Percentiles rank a stretch among this genome's conserved stretches.
phyloP scores from a whole-genome alignment of 1,139 yeast genomes.

The Williopsis jadinii region DNA sequence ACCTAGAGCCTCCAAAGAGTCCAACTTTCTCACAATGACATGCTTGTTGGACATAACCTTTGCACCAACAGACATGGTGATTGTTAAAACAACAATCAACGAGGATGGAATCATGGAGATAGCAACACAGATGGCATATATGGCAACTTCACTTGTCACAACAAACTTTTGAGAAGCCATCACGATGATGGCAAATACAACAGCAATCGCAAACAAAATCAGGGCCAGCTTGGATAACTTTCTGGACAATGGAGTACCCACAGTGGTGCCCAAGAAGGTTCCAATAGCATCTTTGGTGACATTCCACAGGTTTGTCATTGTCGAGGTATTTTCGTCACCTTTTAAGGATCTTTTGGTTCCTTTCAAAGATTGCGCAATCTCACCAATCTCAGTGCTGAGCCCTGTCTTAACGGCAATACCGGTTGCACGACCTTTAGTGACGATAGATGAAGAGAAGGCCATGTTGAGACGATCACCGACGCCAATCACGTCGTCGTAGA shows the following conservation, averaged over 20 bases:
- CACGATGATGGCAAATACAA: constrained; percentile 68
- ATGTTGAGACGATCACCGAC: constrained; percentile 74
- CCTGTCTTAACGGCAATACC: constrained; percentile 68
- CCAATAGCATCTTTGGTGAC: constrained; percentile 50
- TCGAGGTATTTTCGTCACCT: constrained; percentile 34
- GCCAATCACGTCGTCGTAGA: constrained; percentile 43
- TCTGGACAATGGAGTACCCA: constrained; percentile 73
- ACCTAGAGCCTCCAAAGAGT: constrained; percentile 74
- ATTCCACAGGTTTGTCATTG: constrained; percentile 24
- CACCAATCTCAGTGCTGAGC: constrained; percentile 67
- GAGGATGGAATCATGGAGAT: constrained; percentile 82
- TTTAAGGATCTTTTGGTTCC: constrained; percentile 29
- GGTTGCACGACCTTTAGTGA: constrained; percentile 69
- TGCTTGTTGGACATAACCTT: constrained; percentile 66
- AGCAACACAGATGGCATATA: constrained; percentile 79
- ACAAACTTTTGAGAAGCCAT: constrained; percentile 70
- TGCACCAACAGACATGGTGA: constrained; percentile 84
- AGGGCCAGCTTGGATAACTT: constrained; percentile 67
- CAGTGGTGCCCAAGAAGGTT: constrained; percentile 64
- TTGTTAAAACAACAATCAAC: constrained; percentile 71
- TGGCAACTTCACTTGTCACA: constrained; percentile 67
- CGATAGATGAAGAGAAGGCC: constrained; percentile 67
- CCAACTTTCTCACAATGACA: constrained; percentile 73
- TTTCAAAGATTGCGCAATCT: constrained; percentile 60
- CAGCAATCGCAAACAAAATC: constrained; percentile 61